Base-by-base conservation (phyloP, 306 rosid genomes). In the Vigna radiata region DNA sequence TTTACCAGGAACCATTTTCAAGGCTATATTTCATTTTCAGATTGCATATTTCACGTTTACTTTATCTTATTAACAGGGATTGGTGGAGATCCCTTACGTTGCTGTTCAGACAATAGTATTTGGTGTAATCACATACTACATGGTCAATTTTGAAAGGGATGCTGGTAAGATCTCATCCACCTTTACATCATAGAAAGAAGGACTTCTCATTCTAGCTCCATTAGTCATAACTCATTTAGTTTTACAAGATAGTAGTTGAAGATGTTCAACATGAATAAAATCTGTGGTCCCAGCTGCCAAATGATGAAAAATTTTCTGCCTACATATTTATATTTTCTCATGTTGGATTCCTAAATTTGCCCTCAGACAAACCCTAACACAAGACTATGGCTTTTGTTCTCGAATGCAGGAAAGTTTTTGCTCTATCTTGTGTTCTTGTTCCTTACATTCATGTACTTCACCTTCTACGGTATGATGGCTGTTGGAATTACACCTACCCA, bases 61-160 rank as follows among this genome's bases (percentile, higher is more conserved):
- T 58, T 72, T 39, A 62, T 68, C 58, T 72, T 67, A 59, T 59
- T 70, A 14, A 66, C 88, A 91, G 97, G 91, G 98, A 33, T 86
- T 94, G 54, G 89, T 91, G 83, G 98, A 94, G 94, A 59, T 94
- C 33, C 97, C 98, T 7, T 94, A 94, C 76, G 76, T 91, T 78
- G 58, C 79, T 27, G 75, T 46, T 68, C 97, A 94, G 86, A 87
- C 98, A 58, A 21, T 91, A 77, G 0, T 89, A 46, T 94, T 84
- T 56, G 96, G 94, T 46, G 6, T 89, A 13, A 89, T 94, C 87
- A 87, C 98, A 52, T 94, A 94, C 72, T 82, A 73, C 85, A 91
- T 91, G 97, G 73, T 94, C 79, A 82, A 82, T 77, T 94, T 90
- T 79, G 98, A 91, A 65, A 83, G 78, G 70, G 81, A 83, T 18